These are phyloP conservation scores for Penicillium polonicum DNA, from an alignment of 2,329 filamentous ascomycete species.

Conservation along the genomic window DNA sequence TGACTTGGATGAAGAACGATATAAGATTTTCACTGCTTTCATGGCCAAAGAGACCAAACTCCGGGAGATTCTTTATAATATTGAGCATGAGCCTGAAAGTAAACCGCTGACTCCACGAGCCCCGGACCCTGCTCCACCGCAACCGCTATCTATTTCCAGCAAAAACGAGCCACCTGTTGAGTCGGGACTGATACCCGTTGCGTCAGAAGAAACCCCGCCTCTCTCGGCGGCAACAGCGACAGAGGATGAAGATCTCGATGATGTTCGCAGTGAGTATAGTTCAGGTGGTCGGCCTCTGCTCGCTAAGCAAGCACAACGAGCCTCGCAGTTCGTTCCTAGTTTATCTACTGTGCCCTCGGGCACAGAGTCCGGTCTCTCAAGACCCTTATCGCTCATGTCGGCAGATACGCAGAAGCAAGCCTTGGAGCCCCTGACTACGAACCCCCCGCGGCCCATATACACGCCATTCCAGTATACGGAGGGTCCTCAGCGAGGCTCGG, in stretches of 20 bases:
- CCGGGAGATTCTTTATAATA: slow-evolving; percentile 50
- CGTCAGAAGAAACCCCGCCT: slow-evolving; percentile 24
- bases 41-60: slow-evolving; percentile 49
- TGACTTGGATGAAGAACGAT: slow-evolving; percentile 52
- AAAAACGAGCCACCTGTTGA: slow-evolving; percentile 22
- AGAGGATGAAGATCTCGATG: slow-evolving; percentile 16
- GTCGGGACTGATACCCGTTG: slow-evolving; percentile 38
- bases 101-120: slow-evolving; percentile 12
- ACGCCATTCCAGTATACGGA: slow-evolving; percentile 48
- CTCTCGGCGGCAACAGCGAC: not conserved
- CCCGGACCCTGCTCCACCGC: slow-evolving; percentile 11
- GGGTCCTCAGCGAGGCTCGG: slow-evolving; percentile 43
- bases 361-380: not conserved
- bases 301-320: slow-evolving; percentile 20
- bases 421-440: slow-evolving; percentile 33
- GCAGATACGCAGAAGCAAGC: slow-evolving; percentile 23
- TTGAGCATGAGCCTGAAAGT: slow-evolving; percentile 43
- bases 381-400: slow-evolving; percentile 9
- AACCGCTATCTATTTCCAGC: slow-evolving; percentile 11
- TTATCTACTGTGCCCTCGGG: slow-evolving; percentile 12
- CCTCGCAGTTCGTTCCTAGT: slow-evolving; percentile 15
- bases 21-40: slow-evolving; percentile 54
- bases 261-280: slow-evolving; percentile 46
- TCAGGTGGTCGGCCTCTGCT: slow-evolving; percentile 54
- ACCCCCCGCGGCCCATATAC: slow-evolving; percentile 45